phyloP scores from a whole-genome alignment of 345 rosid species.

The Citrus maxima region DNA sequence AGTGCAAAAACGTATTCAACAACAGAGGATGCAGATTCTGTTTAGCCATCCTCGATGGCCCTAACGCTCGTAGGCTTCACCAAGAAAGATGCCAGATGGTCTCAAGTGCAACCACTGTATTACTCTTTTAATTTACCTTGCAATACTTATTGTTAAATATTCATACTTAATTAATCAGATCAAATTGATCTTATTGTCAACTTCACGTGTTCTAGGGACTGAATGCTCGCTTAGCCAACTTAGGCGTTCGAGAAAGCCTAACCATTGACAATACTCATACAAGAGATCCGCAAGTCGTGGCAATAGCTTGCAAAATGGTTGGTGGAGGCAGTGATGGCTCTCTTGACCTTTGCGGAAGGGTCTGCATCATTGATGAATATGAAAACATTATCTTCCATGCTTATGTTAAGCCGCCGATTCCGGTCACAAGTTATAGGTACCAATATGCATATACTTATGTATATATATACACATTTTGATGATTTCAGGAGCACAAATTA shows the following conservation, averaged over 20 bases:
- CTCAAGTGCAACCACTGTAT: slow-evolving; percentile 37
- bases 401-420: slow-evolving; percentile 69
- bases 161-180: background rate
- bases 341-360: slow-evolving; percentile 71
- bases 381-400: slow-evolving; percentile 75
- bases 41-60: slow-evolving; percentile 55
- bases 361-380: slow-evolving; percentile 70
- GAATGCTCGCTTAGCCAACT: slow-evolving; percentile 49
- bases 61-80: slow-evolving; percentile 59
- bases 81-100: slow-evolving; percentile 72
- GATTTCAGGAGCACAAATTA: too few species aligned
- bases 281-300: slow-evolving; percentile 57
- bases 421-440: slow-evolving; percentile 76
- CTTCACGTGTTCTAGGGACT: slow-evolving; percentile 38
- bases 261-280: slow-evolving; percentile 38
- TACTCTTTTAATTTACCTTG: background rate
- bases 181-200: background rate
- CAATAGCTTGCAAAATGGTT: slow-evolving; percentile 88
- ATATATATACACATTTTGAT: too few species aligned
- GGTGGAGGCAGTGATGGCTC: slow-evolving; percentile 96
- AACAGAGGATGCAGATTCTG: slow-evolving; percentile 78
- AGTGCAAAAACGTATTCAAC: slow-evolving; percentile 74
- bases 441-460: background rate
- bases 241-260: slow-evolving; percentile 60
- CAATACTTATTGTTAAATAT: too few species aligned